These are phyloP conservation scores for Linnemannia exigua DNA, from an alignment of 192 early-diverging fungal genomes.

Conservation along the genomic window DNA sequence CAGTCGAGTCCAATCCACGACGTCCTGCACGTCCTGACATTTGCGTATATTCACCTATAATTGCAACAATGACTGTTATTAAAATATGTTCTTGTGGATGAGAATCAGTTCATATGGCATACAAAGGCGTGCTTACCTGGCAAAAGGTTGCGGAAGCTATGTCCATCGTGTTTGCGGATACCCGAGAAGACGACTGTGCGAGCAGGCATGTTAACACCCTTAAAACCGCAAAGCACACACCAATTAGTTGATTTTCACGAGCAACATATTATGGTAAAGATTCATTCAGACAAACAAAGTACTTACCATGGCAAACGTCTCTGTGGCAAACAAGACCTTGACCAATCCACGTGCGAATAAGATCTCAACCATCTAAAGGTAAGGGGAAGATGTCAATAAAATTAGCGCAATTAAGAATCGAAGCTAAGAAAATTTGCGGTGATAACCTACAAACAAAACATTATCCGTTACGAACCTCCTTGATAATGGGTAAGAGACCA, in stretches of 20 bases:
- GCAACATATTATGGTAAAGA: not conserved
- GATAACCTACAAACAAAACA: too few relatives aligned
- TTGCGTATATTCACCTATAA: conserved; percentile 95
- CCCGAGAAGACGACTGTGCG: conserved; percentile 93
- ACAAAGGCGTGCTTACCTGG: conserved; percentile 69
- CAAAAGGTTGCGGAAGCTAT: conserved; percentile 86
- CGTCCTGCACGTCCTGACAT: conserved; percentile 98
- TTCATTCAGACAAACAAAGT: not conserved
- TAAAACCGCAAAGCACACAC: not conserved
- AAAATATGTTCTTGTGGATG: not conserved
- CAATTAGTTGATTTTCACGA: not conserved
- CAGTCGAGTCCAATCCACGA: conserved; percentile 92
- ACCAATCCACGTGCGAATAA: conserved; percentile 93
- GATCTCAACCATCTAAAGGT: conserved; percentile 90
- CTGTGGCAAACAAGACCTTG: conserved; percentile 95
- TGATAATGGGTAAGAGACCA: conserved; percentile 96
- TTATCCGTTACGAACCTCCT: conserved; percentile 75
- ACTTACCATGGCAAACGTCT: conserved; percentile 96
- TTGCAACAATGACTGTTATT: not conserved
- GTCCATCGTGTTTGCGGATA: conserved; percentile 94
- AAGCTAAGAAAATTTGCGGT: not conserved
- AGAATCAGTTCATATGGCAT: not conserved
- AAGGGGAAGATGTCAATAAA: conserved; percentile 1
- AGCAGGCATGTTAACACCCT: conserved; percentile 98
- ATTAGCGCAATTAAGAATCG: not conserved